phyloP scores from a whole-genome alignment of 345 rosid species.

The Boechera divaricarpa region DNA sequence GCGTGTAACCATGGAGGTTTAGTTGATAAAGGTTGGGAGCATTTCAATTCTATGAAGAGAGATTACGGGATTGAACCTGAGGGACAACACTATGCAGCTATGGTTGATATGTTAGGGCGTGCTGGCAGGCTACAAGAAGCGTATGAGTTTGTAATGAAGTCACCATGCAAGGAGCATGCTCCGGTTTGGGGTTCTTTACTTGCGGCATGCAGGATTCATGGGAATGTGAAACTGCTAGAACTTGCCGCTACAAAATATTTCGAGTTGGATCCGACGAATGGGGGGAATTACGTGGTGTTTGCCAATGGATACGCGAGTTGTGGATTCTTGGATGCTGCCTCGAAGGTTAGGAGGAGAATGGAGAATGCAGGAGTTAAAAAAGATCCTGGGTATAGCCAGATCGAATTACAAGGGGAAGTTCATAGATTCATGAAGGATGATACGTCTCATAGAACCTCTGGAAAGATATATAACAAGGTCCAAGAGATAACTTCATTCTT shows the following conservation, averaged over 20 bases:
- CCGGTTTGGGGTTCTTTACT: slow-evolving; percentile 77
- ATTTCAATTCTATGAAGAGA: slow-evolving; percentile 60
- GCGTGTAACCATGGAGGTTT: slow-evolving; percentile 82
- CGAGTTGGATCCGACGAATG: slow-evolving; percentile 63
- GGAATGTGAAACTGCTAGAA: slow-evolving; percentile 57
- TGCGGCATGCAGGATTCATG: slow-evolving; percentile 69
- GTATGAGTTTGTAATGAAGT: slow-evolving; percentile 57
- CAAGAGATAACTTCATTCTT: slow-evolving; percentile 51
- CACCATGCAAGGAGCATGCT: slow-evolving; percentile 64
- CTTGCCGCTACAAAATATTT: slow-evolving; percentile 61
- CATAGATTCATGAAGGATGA: slow-evolving; percentile 60
- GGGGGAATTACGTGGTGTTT: slow-evolving; percentile 71
- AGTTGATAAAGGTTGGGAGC: slow-evolving; percentile 58
- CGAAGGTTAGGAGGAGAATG: slow-evolving; percentile 64
- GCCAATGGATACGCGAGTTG: slow-evolving; percentile 67
- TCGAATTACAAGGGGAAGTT: slow-evolving; percentile 63
- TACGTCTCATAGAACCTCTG: slow-evolving; percentile 54
- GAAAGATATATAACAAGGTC: slow-evolving; percentile 56
- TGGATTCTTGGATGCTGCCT: slow-evolving; percentile 66
- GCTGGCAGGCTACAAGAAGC: slow-evolving; percentile 74
- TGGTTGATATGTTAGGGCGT: slow-evolving; percentile 74
- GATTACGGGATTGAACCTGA: slow-evolving; percentile 65
- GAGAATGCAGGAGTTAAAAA: slow-evolving; percentile 54
- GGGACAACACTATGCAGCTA: slow-evolving; percentile 69
- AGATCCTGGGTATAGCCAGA: slow-evolving; percentile 72